These are phyloP conservation scores for Dianthus caryophyllus DNA, from an alignment of 148 eudicot species.

Conservation along the genomic window DNA sequence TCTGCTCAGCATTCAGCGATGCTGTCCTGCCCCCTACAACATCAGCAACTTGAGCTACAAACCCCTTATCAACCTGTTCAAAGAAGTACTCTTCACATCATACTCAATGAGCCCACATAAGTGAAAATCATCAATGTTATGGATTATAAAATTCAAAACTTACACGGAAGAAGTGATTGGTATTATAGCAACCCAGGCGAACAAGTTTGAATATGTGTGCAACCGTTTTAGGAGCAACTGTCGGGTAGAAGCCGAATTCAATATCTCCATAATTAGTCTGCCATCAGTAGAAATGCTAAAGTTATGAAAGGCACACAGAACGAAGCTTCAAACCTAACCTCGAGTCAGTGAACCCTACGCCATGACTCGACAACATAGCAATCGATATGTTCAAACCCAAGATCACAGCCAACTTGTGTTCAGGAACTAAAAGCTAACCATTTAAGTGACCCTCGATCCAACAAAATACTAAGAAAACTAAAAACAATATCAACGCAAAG, in stretches of 20 bases:
- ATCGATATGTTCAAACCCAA: no score
- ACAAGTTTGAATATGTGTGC: constrained; percentile 97
- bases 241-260: constrained; percentile 90
- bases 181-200: constrained; percentile 83
- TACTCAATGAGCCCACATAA: background rate
- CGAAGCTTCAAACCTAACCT: no score
- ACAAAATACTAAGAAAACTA: no score
- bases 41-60: constrained; percentile 98
- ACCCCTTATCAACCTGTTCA: constrained; percentile 87
- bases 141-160: constrained; percentile 2
- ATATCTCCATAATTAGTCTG: constrained; percentile 91
- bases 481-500: no score
- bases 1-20: constrained; percentile 86
- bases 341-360: no score
- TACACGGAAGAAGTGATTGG: constrained; percentile 97
- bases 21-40: constrained; percentile 79
- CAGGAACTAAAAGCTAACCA: no score
- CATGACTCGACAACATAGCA: no score
- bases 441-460: no score
- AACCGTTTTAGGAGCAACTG: constrained; percentile 84
- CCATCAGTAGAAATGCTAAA: constrained; percentile 10
- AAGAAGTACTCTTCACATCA: background rate
- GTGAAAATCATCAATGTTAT: background rate
- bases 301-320: background rate
- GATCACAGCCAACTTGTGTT: no score